Evolutionary conservation across 2,329 filamentous ascomycete genomes (phyloP).

Genomic region (Monilinia fructigena): DNA sequence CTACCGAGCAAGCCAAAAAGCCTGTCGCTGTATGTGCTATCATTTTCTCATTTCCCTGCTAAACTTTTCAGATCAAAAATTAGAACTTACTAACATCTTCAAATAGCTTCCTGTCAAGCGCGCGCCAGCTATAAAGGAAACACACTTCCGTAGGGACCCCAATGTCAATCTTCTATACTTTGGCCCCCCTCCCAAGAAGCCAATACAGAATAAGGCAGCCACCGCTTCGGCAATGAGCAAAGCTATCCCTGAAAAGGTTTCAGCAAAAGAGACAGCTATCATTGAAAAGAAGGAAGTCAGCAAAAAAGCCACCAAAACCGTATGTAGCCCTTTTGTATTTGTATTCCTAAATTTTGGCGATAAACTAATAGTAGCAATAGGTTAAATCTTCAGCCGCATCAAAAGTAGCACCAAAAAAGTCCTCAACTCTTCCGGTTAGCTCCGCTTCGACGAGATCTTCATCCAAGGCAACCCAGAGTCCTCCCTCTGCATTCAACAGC

Average conservation of each 20-base stretch:
- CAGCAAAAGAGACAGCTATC: neutral
- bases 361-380: neutral
- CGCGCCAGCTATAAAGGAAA: neutral
- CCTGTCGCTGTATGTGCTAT: neutral
- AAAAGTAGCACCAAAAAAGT: neutral
- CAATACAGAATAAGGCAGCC: neutral
- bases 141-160: neutral
- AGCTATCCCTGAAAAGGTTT: neutral
- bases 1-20: neutral
- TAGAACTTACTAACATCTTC: neutral
- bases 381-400: neutral
- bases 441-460: neutral
- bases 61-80: neutral
- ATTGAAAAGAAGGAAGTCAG: neutral
- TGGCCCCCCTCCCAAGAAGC: neutral
- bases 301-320: neutral
- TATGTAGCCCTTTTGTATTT: neutral
- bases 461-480: neutral
- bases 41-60: too few relatives aligned
- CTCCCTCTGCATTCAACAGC: neutral
- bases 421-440: too few relatives aligned
- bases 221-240: neutral
- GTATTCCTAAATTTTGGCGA: neutral
- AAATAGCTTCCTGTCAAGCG: neutral
- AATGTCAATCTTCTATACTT: neutral